Evolutionary conservation across 345 rosid genomes (phyloP), one percentile per base, ranked within the genome.

Genomic region (Cardamine occulta): DNA sequence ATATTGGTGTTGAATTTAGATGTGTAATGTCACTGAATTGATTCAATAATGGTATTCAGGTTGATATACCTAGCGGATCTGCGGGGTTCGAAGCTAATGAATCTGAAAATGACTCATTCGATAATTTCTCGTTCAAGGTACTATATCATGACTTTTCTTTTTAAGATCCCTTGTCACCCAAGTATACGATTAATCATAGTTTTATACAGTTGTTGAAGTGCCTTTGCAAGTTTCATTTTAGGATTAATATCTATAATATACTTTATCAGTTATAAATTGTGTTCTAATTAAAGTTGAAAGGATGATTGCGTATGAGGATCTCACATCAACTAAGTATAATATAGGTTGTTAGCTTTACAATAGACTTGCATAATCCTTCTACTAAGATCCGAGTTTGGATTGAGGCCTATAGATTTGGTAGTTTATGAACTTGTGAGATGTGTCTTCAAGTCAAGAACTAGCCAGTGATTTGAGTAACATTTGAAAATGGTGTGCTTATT

Each of bases 121-220:
- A 91, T 85, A 90, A 92, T 72, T 94, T 92, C 83, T 94, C 97
- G 11, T 89, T 86, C 58, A 95, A 95, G 99, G 99, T 92, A 90
- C n/a, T 45, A 1, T 68, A 4, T 74, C 39, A 35, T 37, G 17
- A 56, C 68, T 66, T 66, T 68, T 39, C 34, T 42, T 15, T 15
- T 28, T 9, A 61, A 61, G 18, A 68, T 29, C 39, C 58, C 49
- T 59, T 61, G 63, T 68, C 47, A 34, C 8, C 48, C 49, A 61
- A 40, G 39, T 51, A 53, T 23, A 68, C 7, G 24, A 75, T 49
- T 28, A n/a, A 10, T 75, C 54, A 42, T 59, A 67, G 45, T 14
- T 4, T 58, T 26, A 28, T 48, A 66, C 32, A 74, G 51, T 45
- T 57, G 40, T 35, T 48, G 39, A 74, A 62, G 13, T 29, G 58